Percentiles rank a stretch among this genome's conserved stretches.
Evolutionary conservation across 768 basidiomycete genomes (phyloP).

Genomic region (Collybiopsis confluens): DNA sequence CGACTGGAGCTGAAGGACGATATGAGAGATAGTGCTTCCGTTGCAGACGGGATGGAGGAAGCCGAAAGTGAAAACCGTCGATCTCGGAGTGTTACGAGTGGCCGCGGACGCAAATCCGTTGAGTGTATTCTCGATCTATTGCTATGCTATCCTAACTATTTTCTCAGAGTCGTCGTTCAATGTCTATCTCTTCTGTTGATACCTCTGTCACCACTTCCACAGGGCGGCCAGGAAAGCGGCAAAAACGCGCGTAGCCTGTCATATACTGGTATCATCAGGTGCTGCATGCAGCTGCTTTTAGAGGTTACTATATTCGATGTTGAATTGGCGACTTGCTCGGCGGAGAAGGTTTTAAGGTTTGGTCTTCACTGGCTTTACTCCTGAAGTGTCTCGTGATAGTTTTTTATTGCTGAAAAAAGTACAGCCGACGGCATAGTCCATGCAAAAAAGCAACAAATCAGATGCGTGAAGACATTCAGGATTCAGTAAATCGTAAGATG

Average conservation of each 20-base stretch:
- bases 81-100: constrained; percentile 63
- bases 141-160: too few relatives aligned
- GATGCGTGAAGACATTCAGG: constrained; percentile 13
- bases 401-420: background rate
- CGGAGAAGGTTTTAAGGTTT: too few relatives aligned
- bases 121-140: too few relatives aligned
- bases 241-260: constrained; percentile 44
- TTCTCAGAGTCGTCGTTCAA: constrained; percentile 51
- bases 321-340: too few relatives aligned
- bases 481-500: constrained; percentile 67
- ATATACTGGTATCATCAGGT: background rate
- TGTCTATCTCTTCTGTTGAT: constrained; percentile 76
- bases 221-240: constrained; percentile 48
- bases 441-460: background rate
- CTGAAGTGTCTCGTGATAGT: too few relatives aligned
- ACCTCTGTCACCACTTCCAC: constrained; percentile 51
- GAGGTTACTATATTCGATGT: too few relatives aligned
- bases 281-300: too few relatives aligned
- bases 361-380: too few relatives aligned
- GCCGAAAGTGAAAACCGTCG: constrained; percentile 45
- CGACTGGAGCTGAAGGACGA: constrained; percentile 52
- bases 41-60: constrained; percentile 41
- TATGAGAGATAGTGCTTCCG: constrained; percentile 30
- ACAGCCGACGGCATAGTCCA: background rate
- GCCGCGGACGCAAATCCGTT: constrained; percentile 60